These are phyloP conservation scores for Melanomma pulvis-pyrius DNA, from an alignment of 495 filamentous ascomycete species.

Conservation along the genomic window DNA sequence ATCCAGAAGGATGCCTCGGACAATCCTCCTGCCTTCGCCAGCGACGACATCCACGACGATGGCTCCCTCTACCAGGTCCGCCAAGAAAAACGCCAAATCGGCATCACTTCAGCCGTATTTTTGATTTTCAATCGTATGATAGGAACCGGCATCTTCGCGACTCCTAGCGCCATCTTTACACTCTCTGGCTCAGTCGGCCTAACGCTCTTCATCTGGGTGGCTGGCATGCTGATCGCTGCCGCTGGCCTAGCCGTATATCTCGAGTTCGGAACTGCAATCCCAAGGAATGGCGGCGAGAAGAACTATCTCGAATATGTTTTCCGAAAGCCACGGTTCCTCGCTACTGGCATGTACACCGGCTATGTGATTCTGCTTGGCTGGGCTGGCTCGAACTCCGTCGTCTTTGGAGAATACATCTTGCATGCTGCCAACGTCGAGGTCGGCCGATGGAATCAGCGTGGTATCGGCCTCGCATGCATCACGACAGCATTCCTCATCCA, in stretches of 20 bases:
- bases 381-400: conserved; percentile 59
- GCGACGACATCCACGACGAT: not conserved
- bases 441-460: conserved; percentile 24
- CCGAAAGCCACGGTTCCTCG: conserved; percentile 65
- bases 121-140: conserved; percentile 50
- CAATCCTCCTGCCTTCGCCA: not conserved
- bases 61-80: conserved; percentile 6
- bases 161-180: conserved; percentile 43
- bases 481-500: conserved; percentile 54
- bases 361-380: conserved; percentile 60
- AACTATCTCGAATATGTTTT: conserved; percentile 71
- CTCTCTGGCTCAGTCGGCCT: conserved; percentile 55
- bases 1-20: not conserved
- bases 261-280: conserved; percentile 51
- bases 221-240: conserved; percentile 54
- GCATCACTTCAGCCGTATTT: conserved; percentile 17
- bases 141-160: conserved; percentile 48
- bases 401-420: conserved; percentile 72
- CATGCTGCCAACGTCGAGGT: conserved; percentile 29
- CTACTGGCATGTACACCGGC: conserved; percentile 63
- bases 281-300: conserved; percentile 61
- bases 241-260: conserved; percentile 46
- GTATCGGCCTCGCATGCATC: conserved; percentile 49
- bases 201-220: conserved; percentile 58
- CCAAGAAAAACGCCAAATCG: conserved; percentile 16